Evolutionary conservation across 2,329 filamentous ascomycete species (phyloP).

Genomic region (Trichoderma aggressivum): DNA sequence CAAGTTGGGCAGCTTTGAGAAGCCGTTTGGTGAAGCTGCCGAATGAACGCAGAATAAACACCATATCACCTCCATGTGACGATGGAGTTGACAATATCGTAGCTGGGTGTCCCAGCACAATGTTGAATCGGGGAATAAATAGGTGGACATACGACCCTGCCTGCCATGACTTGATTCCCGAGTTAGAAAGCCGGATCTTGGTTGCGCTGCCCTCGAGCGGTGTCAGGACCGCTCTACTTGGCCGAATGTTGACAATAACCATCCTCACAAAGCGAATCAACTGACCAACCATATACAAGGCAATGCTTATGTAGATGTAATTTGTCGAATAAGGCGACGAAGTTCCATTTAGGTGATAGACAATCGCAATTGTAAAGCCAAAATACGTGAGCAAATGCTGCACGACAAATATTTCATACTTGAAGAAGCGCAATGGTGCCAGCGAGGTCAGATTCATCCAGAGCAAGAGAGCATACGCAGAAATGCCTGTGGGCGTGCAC

Average conservation of each 20-base stretch:
- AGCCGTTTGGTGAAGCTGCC: background rate
- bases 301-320: conserved; percentile 6
- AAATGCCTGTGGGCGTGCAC: background rate
- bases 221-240: background rate
- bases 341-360: background rate
- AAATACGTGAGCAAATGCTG: conserved; percentile 6
- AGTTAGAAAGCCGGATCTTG: background rate
- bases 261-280: background rate
- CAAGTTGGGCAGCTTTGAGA: background rate
- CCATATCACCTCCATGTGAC: background rate
- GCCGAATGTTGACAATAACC: background rate
- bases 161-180: background rate
- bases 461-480: background rate
- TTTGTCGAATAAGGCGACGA: background rate
- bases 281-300: background rate
- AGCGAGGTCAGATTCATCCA: conserved; percentile 6
- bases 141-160: background rate
- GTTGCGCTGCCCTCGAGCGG: background rate
- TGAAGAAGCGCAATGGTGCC: background rate
- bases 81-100: background rate
- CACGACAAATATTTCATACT: background rate
- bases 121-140: background rate
- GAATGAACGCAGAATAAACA: background rate
- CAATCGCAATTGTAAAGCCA: background rate
- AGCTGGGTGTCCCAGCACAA: background rate